These are phyloP conservation scores for Volvox reticuliferus DNA, from an alignment of 139 green algal species.

Conservation along the genomic window DNA sequence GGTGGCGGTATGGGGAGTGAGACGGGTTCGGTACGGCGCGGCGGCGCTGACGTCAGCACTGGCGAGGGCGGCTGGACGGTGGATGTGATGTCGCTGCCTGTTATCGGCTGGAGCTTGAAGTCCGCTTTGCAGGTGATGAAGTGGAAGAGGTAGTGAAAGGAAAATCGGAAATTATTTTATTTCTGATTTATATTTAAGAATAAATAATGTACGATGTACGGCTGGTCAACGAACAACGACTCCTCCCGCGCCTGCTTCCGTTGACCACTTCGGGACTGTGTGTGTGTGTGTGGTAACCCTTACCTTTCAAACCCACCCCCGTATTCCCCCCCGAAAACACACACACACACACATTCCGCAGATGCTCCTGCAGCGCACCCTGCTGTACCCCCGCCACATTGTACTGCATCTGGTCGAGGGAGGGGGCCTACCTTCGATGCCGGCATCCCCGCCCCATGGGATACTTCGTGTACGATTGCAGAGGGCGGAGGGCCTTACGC, in stretches of 20 bases:
- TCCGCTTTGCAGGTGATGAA: neutral
- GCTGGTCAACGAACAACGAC: too few relatives aligned
- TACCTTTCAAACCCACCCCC: too few relatives aligned
- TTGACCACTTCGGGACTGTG: too few relatives aligned
- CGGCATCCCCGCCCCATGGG: neutral
- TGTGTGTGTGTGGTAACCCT: too few relatives aligned
- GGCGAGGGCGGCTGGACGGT: neutral
- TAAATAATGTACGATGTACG: too few relatives aligned
- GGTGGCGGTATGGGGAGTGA: neutral
- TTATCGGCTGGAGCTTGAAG: neutral
- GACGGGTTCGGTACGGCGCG: neutral
- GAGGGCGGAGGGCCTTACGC: neutral
- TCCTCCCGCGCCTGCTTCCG: too few relatives aligned
- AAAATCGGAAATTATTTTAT: too few relatives aligned
- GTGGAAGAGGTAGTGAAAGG: neutral
- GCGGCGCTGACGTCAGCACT: neutral
- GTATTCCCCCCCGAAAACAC: too few relatives aligned
- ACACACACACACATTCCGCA: neutral
- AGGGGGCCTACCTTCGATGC: neutral
- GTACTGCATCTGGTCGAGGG: conserved; percentile 7
- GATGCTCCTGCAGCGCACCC: neutral
- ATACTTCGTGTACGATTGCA: conserved; percentile 31
- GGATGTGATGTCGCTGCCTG: conserved; percentile 25
- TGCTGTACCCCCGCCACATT: conserved; percentile 18
- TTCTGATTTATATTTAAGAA: too few relatives aligned